Conservation (phyloP, 75 land plant genomes). For the Picea sitchensis region DNA sequence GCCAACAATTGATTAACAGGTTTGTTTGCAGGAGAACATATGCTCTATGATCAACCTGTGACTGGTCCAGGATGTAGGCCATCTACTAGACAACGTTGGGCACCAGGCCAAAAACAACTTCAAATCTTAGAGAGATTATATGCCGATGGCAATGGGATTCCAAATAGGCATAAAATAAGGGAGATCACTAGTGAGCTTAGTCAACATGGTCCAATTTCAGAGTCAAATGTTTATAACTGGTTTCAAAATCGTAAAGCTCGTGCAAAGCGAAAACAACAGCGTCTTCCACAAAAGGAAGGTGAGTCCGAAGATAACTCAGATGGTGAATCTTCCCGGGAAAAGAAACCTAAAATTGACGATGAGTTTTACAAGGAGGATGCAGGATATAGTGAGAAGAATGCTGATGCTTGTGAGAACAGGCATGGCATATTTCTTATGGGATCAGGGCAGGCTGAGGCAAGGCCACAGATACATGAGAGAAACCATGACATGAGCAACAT, state of each 20-base stretch:
- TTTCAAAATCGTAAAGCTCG: conserved; percentile 56
- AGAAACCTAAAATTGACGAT: conserved; percentile 20
- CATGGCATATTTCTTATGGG: background rate
- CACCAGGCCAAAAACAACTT: conserved; percentile 44
- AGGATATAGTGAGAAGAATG: conserved; percentile 20
- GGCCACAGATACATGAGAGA: background rate
- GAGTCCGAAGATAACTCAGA: conserved; percentile 44
- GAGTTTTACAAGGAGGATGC: conserved; percentile 17
- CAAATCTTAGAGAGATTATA: conserved; percentile 48
- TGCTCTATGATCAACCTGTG: conserved; percentile 20
- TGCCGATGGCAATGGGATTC: conserved; percentile 38
- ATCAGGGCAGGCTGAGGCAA: conserved; percentile 1
- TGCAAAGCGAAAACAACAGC: conserved; percentile 43
- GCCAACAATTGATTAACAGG: background rate
- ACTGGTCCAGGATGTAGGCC: conserved; percentile 25
- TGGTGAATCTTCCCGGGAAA: conserved; percentile 29
- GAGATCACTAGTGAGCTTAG: conserved; percentile 48
- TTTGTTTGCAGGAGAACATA: background rate
- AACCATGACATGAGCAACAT: background rate
- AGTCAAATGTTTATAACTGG: conserved; percentile 54
- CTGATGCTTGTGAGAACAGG: conserved; percentile 7
- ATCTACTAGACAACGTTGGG: conserved; percentile 45
- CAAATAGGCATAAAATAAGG: conserved; percentile 43
- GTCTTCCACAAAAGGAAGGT: conserved; percentile 31
- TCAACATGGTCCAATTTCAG: conserved; percentile 43